Evolutionary conservation across 768 basidiomycete genomes (phyloP), one percentile per base, ranked within the genome.

Genomic region (Exidia glandulosa): DNA sequence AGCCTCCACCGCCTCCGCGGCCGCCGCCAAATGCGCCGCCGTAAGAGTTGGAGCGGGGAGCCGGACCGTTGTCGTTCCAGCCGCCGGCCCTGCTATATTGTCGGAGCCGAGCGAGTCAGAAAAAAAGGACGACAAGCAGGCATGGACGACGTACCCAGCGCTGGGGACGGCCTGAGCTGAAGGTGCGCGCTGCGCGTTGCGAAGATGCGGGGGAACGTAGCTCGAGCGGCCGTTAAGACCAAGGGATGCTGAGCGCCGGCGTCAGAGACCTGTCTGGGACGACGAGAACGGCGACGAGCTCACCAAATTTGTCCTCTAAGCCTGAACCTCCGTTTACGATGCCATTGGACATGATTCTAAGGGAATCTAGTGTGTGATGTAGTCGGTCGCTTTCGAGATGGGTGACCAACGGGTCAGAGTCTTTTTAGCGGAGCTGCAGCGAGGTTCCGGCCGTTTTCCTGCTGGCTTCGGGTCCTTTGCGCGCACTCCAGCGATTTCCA

Each of bases 171-270:
- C 65, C 60, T 79, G 66, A 62, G 78, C 74, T 66, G 86, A 81
- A 73, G 84, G 83, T 81, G 87, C 86, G 82, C 87, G 87, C 86
- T 89, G 88, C 82, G 79, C 73, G 74, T 78, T 81, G 80, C 90
- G 88, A 80, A 90, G 72, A 71, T 92, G 90, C 67, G 90, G 90
- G 66, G 90, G 90, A 69, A 93, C 88, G 78, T 93, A 93, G 63
- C 90, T 81, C 69, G 86, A 81, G 80, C 84, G 87, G 62, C 78
- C 79, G 67, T 79, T 81, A 73, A 90, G 81, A 70, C 84, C 81
- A 70, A 90, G 85, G 78, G 85, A 80, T 70, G 84, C 88, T 90
- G 71, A n/a, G 6, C 59, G 37, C 55, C 45, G 57, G 56, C 57
- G 41, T 57, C 23, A 56, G 57, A 59, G 56, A n/a, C 32, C 56